A percentile compares a stretch with the other conserved stretches of the same genome.
Evolutionary conservation across 805 yeast species (phyloP).

Genomic region (Kazachstania bromeliacearum): DNA sequence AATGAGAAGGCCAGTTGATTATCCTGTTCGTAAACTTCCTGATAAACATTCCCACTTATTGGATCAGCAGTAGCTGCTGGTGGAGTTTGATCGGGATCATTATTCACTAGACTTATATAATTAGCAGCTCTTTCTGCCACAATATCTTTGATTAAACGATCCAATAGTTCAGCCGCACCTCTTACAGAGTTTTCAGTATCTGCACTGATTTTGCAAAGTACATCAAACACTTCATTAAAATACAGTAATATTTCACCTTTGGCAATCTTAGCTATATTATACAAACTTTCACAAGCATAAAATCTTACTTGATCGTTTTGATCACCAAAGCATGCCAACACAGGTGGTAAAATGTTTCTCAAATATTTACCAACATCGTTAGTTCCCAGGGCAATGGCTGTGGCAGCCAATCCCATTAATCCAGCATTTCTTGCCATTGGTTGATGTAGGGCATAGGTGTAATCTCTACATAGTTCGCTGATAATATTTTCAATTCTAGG

Average conservation of each 20-base stretch:
- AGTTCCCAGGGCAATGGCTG: constrained; percentile 83
- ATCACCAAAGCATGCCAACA: constrained; percentile 90
- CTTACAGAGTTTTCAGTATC: constrained; percentile 87
- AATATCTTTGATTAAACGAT: constrained; percentile 83
- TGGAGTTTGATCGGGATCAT: constrained; percentile 35
- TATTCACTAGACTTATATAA: constrained; percentile 65
- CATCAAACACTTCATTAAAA: constrained; percentile 92
- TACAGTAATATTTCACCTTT: constrained; percentile 86
- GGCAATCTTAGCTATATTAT: constrained; percentile 93
- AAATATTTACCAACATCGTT: constrained; percentile 75
- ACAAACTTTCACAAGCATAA: constrained; percentile 91
- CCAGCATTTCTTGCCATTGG: constrained; percentile 93
- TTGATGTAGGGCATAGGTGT: constrained; percentile 74
- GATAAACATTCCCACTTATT: constrained; percentile 45
- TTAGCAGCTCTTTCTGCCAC: constrained; percentile 90
- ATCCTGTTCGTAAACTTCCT: constrained; percentile 50
- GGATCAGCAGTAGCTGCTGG: constrained; percentile 41
- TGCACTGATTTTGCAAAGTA: constrained; percentile 78
- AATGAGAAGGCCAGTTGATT: constrained; percentile 56
- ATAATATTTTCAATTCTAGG: constrained; percentile 41
- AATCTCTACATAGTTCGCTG: constrained; percentile 65
- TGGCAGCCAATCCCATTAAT: constrained; percentile 89
- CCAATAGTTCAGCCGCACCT: constrained; percentile 90
- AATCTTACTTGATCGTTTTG: constrained; percentile 96
- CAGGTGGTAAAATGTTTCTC: constrained; percentile 84